Evolutionary conservation across 306 rosid species (phyloP).

Genomic region (Dryas drummondii): DNA sequence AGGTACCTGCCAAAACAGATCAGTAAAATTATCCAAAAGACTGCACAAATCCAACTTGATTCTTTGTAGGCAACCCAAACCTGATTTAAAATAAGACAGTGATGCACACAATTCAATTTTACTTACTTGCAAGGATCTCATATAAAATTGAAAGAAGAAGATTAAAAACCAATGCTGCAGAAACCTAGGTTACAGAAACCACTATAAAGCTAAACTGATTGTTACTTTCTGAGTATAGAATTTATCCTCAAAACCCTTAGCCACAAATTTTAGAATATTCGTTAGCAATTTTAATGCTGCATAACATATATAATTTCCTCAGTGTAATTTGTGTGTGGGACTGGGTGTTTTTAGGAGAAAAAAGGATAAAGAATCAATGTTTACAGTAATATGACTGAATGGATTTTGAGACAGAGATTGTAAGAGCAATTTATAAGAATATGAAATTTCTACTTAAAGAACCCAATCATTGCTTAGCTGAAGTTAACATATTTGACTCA

Average conservation of each 20-base stretch:
- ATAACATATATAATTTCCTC: background rate
- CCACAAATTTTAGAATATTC: too few relatives aligned
- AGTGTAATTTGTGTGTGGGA: background rate
- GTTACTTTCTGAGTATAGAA: background rate
- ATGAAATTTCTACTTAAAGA: background rate
- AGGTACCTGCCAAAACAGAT: constrained; percentile 83
- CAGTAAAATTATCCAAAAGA: constrained; percentile 63
- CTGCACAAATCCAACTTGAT: constrained; percentile 54
- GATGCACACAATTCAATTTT: background rate
- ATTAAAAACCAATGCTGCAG: background rate
- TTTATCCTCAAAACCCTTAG: background rate
- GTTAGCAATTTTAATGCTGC: too few relatives aligned
- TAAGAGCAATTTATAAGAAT: too few relatives aligned
- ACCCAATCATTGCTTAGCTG: background rate
- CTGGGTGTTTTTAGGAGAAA: background rate
- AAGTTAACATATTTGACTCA: background rate
- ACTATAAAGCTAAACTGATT: background rate
- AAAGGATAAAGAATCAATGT: too few relatives aligned
- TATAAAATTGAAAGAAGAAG: background rate
- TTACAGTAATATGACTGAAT: too few relatives aligned
- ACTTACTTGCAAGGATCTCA: background rate
- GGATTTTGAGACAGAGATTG: too few relatives aligned
- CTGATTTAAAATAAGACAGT: constrained; percentile 43
- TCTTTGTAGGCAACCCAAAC: constrained; percentile 87
- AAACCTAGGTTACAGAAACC: background rate